phyloP scores from a whole-genome alignment of 768 basidiomycete genomes.

The Roridomyces roridus region DNA sequence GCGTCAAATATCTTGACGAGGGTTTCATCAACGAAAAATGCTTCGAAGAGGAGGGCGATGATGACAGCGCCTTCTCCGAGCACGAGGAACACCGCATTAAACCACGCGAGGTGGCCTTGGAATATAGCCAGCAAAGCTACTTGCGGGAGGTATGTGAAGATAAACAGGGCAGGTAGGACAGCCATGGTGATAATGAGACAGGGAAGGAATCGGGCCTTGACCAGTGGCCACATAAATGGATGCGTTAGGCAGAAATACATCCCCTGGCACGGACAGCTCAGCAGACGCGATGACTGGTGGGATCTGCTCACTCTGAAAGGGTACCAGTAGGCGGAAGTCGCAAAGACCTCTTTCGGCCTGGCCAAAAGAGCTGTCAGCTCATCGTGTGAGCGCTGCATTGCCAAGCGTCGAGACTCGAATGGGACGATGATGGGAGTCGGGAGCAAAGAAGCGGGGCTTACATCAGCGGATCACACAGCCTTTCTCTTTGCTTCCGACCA shows the following conservation, averaged over 20 bases:
- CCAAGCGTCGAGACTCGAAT: not conserved
- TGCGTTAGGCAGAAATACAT: slow-evolving; percentile 22
- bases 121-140: slow-evolving; percentile 57
- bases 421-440: slow-evolving; percentile 3
- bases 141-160: slow-evolving; percentile 58
- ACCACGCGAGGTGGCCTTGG: slow-evolving; percentile 56
- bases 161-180: slow-evolving; percentile 41
- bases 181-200: slow-evolving; percentile 29
- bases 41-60: slow-evolving; percentile 22
- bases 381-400: slow-evolving; percentile 1
- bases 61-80: slow-evolving; percentile 18
- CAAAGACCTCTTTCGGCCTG: slow-evolving; percentile 16
- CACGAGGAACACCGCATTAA: slow-evolving; percentile 33
- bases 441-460: too few species aligned
- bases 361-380: slow-evolving; percentile 15
- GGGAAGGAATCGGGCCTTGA: slow-evolving; percentile 17
- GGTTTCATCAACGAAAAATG: slow-evolving; percentile 24
- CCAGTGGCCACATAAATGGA: slow-evolving; percentile 20
- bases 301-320: slow-evolving; percentile 15
- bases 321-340: slow-evolving; percentile 16
- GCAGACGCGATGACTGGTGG: not conserved
- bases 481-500: too few species aligned
- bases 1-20: slow-evolving; percentile 26
- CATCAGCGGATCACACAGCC: too few species aligned
- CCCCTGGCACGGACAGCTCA: slow-evolving; percentile 4